A percentile compares a stretch with the other conserved stretches of the same genome.
phyloP scores from a whole-genome alignment of 106 monocot species.

The Posidonia australis region DNA sequence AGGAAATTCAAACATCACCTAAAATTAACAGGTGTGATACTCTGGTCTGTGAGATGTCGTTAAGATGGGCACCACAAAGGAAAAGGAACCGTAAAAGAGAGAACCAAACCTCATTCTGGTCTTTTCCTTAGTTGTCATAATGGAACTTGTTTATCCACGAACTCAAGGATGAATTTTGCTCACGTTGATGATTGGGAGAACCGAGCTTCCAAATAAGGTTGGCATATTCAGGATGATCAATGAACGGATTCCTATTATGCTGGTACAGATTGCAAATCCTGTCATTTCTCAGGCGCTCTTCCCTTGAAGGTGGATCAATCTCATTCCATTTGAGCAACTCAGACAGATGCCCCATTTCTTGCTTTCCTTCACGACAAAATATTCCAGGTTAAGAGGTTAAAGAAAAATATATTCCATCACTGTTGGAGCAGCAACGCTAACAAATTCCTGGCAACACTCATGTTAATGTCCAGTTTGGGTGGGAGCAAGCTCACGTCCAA shows the following conservation, averaged over 20 bases:
- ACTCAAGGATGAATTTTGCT: neutral
- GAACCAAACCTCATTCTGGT: constrained; percentile 29
- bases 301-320: constrained; percentile 66
- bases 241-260: constrained; percentile 77
- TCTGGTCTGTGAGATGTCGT: too few species aligned
- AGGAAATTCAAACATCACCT: too few species aligned
- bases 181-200: constrained; percentile 12
- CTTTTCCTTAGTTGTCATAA: constrained; percentile 31
- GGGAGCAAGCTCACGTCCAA: too few species aligned
- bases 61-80: neutral
- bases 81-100: neutral
- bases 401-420: too few species aligned
- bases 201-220: constrained; percentile 50
- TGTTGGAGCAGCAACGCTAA: too few species aligned
- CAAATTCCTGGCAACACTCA: too few species aligned
- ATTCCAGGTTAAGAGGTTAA: too few species aligned
- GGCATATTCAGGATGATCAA: constrained; percentile 88
- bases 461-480: too few species aligned
- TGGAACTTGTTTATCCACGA: constrained; percentile 32
- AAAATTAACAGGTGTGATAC: too few species aligned
- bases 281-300: constrained; percentile 53
- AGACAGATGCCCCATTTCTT: constrained; percentile 74
- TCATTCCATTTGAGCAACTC: constrained; percentile 66
- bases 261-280: constrained; percentile 67
- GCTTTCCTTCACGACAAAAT: constrained; percentile 29